Base-by-base conservation (phyloP, 2,329 filamentous ascomycete species). In the Sporothrix curviconia region DNA sequence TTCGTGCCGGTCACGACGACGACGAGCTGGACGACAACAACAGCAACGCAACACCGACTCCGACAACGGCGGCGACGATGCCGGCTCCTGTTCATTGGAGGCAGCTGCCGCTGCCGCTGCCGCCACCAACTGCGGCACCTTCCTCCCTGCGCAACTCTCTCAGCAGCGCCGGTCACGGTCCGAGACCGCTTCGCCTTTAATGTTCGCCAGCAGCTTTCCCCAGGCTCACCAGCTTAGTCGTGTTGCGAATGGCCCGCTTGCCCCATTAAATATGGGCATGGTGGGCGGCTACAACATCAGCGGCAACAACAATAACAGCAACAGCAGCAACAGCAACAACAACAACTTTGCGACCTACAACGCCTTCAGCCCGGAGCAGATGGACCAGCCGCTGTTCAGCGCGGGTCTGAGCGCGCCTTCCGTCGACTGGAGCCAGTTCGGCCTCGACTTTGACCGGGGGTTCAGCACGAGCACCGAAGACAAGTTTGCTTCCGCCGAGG, bases 331-430 rank as follows among this genome's bases (percentile, higher is more conserved):
- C 14, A 68, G 78, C 7, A n/a, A 78, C 59, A 72, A 71, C 62
- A 70, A 68, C n/a, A n/a, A n/a, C n/a, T n/a, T n/a, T n/a, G n/a
- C n/a, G n/a, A n/a, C n/a, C 60, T 58, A 58, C 60, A 66, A 66
- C 60, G 72, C 73, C 17, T 78, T 82, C 61, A 84, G 60, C 70
- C 53, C 73, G 75, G 57, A 72, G 70, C 59, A 78, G 79, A 58
- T 74, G 46, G 83, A 85, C 34, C 76, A 74, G 50, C 80, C 81
- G 17, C 77, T 84, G 62, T 85, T 83, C 67, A 86, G 81, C 62
- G 83, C 82, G 11, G 82, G 82, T 4, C 68, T 86, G 46, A 81
- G 77, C 66, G 74, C 80, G n/a, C 71, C 76, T 14, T 81, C 76
- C 1, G 74, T 80, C 55, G 78, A 80, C 65, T 81, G 77, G 78